Percentiles rank a stretch among this genome's conserved stretches.
Evolutionary conservation across 2,329 filamentous ascomycete genomes (phyloP).

Genomic region (Aspergillus quadricinctus): DNA sequence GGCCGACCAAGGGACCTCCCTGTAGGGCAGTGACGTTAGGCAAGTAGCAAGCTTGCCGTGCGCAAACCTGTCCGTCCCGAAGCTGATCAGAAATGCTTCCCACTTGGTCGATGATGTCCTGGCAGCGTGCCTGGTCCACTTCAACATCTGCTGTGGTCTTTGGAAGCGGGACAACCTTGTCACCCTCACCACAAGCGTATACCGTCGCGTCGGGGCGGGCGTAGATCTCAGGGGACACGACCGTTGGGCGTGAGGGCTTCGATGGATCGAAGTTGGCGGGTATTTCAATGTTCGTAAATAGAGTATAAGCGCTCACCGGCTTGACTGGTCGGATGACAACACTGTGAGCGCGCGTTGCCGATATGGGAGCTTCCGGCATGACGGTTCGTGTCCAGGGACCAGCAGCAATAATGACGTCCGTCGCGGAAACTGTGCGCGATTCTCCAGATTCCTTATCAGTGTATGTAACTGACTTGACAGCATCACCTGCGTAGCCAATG

Average conservation of each 20-base stretch:
- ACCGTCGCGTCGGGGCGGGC: constrained; percentile 82
- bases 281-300: constrained; percentile 79
- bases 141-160: constrained; percentile 69
- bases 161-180: constrained; percentile 70
- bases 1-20: constrained; percentile 73
- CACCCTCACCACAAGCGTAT: constrained; percentile 91
- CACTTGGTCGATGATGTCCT: constrained; percentile 81
- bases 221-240: constrained; percentile 88
- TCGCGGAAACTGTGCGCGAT: constrained; percentile 51
- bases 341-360: constrained; percentile 58
- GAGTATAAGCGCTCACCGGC: constrained; percentile 46
- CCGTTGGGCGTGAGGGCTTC: constrained; percentile 52
- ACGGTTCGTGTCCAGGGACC: constrained; percentile 59
- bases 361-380: constrained; percentile 54
- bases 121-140: constrained; percentile 70
- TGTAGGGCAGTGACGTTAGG: constrained; percentile 61
- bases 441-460: constrained; percentile 48
- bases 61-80: constrained; percentile 63
- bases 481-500: constrained; percentile 54
- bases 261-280: constrained; percentile 55
- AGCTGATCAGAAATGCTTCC: constrained; percentile 53
- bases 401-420: constrained; percentile 57
- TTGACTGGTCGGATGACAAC: constrained; percentile 56
- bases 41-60: constrained; percentile 87
- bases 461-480: constrained; percentile 62